Conservation (phyloP, 176 grass and related monocot genomes). For the Oryza coarctata region DNA sequence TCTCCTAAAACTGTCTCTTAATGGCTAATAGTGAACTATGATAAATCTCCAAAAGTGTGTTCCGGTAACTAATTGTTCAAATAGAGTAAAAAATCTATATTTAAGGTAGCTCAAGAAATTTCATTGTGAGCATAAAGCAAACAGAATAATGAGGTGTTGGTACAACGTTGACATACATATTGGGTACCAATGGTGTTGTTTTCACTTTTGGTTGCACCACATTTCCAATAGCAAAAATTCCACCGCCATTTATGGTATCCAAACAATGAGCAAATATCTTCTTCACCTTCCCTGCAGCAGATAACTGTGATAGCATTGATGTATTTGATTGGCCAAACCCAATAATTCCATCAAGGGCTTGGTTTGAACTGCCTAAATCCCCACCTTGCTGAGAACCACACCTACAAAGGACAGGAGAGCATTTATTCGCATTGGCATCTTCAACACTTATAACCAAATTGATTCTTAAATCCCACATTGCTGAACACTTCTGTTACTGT, state of each 20-base stretch:
- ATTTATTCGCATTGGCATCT: slow-evolving; percentile 21
- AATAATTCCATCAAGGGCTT: slow-evolving; percentile 95
- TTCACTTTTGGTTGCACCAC: slow-evolving; percentile 95
- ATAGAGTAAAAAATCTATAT: neutral
- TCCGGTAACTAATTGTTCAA: neutral
- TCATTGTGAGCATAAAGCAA: neutral
- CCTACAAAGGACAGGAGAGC: slow-evolving; percentile 45
- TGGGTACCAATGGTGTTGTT: slow-evolving; percentile 72
- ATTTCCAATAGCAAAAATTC: slow-evolving; percentile 82
- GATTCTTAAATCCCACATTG: neutral
- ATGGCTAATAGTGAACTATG: slow-evolving; percentile 5
- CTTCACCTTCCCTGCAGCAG: slow-evolving; percentile 77
- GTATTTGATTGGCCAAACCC: slow-evolving; percentile 98
- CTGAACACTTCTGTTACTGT: neutral
- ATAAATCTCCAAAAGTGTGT: slow-evolving; percentile 22
- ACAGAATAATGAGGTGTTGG: slow-evolving; percentile 16
- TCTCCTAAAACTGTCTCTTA: neutral
- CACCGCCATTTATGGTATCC: slow-evolving; percentile 82
- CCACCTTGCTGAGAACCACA: slow-evolving; percentile 97
- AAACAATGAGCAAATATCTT: slow-evolving; percentile 97
- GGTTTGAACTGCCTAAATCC: slow-evolving; percentile 73
- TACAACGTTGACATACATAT: slow-evolving; percentile 58
- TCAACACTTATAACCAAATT: neutral
- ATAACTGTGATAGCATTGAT: slow-evolving; percentile 83
- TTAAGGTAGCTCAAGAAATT: neutral